Conservation (phyloP, 345 rosid species). For the Brassica carinata region DNA sequence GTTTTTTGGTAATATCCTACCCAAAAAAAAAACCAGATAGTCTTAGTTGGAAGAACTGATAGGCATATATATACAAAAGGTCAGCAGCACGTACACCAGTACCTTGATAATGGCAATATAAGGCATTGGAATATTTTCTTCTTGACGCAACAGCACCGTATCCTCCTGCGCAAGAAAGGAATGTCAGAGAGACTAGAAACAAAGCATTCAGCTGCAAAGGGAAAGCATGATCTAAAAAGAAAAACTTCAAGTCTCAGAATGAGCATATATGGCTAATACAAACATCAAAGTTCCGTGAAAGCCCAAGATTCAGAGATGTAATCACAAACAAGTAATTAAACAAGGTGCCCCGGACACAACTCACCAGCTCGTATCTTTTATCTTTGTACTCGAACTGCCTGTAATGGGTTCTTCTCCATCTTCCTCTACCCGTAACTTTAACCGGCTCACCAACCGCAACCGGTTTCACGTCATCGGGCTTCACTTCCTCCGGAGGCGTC, state of each 20-base stretch:
- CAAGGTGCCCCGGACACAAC: constrained; percentile 22
- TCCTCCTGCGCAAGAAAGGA: neutral
- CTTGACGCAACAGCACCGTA: neutral
- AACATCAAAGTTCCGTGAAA: neutral
- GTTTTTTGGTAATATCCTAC: constrained; percentile 77
- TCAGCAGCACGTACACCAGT: neutral
- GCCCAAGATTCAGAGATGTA: neutral
- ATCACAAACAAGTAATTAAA: neutral
- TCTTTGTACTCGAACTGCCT: constrained; percentile 76
- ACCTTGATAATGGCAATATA: neutral
- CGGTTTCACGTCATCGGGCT: constrained; percentile 80
- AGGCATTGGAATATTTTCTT: neutral
- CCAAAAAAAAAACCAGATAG: neutral
- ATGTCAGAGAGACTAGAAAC: neutral
- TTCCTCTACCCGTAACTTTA: constrained; percentile 76
- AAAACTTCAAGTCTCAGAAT: neutral
- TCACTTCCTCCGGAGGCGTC: constrained; percentile 30
- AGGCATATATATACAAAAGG: neutral
- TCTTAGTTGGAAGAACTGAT: neutral
- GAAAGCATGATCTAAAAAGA: neutral
- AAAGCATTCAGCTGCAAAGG: neutral
- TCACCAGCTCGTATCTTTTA: constrained; percentile 73
- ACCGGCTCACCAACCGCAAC: constrained; percentile 52
- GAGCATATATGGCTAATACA: neutral
- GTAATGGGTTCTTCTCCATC: constrained; percentile 60